phyloP scores from a whole-genome alignment of 768 basidiomycete species.

The Tylopilus cervinicoccineus region DNA sequence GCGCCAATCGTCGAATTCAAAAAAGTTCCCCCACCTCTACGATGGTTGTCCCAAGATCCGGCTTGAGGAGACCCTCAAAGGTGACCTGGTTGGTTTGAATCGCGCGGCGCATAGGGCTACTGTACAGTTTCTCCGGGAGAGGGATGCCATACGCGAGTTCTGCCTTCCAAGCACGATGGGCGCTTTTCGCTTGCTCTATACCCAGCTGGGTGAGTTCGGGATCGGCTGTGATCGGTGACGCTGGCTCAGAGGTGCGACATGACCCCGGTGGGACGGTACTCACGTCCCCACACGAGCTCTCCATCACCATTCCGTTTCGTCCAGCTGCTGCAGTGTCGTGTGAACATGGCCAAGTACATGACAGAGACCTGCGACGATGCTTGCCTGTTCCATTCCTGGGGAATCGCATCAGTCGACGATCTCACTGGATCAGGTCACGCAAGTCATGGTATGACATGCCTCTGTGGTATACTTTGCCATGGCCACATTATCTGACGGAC shows the following conservation, averaged over 20 bases:
- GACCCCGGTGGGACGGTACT: constrained; percentile 24
- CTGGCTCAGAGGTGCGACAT: background rate
- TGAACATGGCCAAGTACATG: background rate
- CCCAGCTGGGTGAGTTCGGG: constrained; percentile 60
- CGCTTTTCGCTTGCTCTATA: constrained; percentile 48
- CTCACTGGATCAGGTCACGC: background rate
- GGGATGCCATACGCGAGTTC: constrained; percentile 43
- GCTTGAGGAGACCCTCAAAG: constrained; percentile 41
- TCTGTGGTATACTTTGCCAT: constrained; percentile 58
- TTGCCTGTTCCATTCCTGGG: constrained; percentile 59
- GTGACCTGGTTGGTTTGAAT: constrained; percentile 52
- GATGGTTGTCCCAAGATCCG: constrained; percentile 37
- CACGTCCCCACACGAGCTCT: constrained; percentile 71
- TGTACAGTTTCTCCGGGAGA: constrained; percentile 53
- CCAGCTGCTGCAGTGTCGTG: constrained; percentile 40
- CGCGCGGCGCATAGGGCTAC: constrained; percentile 61
- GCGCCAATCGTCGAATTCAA: background rate
- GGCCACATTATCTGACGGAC: constrained; percentile 64
- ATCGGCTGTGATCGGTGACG: constrained; percentile 44
- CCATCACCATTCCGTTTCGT: constrained; percentile 58
- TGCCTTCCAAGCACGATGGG: constrained; percentile 42
- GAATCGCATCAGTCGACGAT: background rate
- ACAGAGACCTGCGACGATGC: constrained; percentile 14
- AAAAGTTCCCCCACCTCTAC: constrained; percentile 52
- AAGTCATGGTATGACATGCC: constrained; percentile 20